Base-by-base conservation (phyloP, 176 grass and related monocot genomes). In the Carex pumila region DNA sequence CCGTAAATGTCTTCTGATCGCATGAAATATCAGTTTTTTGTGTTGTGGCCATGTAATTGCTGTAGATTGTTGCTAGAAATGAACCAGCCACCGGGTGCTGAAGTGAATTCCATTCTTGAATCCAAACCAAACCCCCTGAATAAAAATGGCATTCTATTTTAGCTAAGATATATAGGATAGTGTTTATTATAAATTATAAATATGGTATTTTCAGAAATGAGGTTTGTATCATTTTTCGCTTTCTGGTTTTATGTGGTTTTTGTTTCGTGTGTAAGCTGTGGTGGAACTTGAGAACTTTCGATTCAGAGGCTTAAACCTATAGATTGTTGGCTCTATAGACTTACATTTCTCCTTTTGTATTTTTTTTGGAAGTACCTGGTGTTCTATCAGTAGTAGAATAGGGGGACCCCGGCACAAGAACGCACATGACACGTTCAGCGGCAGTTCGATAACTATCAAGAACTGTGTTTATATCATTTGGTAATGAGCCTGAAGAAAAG, bases 21-120 rank as follows among this genome's bases (percentile, higher is more conserved):
- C 94, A 97, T 17, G 70, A 85, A 58, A 92, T 81, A 47, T 87
- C 87, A 56, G 86, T 58, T 37, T 81, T 87, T 41, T 85, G 72
- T 2, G 90, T 89, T 10, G 85, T 89, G 56, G 67, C 49, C 90
- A 97, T 92, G 88, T 94, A 97, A 79, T 92, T 89, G 62, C 88
- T 89, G 84, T 92, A 97, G 12, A 94, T 58, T 12, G 79, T 58
- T 29, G 90, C 88, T 13, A 97, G 88, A 85, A 97, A 97, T 60
- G 91, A 88, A 0, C 91, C 91, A 2, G 88, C 91, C 6, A 94
- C 94, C 0, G 94, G 85, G 79, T 97, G 89, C 86, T 97, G 94
- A 12, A 97, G 88, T 0, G 91, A 88, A 71, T 90, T 87, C 91
- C 89, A 97, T 65, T 94, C 84, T 0, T 90, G 86, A 1, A 94